Base-by-base conservation (phyloP, 441 rosid genomes). In the Biscutella auriculata region DNA sequence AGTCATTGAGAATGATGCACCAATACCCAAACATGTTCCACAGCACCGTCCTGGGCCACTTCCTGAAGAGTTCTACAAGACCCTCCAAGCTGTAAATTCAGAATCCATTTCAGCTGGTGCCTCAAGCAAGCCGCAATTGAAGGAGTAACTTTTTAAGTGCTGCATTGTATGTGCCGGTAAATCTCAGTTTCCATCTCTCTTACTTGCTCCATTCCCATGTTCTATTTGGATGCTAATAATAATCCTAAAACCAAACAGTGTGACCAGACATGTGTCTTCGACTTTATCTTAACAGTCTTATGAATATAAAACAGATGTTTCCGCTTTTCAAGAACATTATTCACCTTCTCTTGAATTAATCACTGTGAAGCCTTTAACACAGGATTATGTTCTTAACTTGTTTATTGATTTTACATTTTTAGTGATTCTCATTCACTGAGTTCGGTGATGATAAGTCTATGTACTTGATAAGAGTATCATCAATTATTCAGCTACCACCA, bases 21-120 rank as follows among this genome's bases (percentile, higher is more conserved):
- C 89, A 1, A 76, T 85, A 65, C 97, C 96, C 3, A 85, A 85
- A 19, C 23, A 19, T 50, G 85, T 91, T 61, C 96, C 97, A 42
- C 74, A 65, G 59, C 96, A 91, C 63, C 85, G 87, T 58, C 90
- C 95, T 16, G 92, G 92, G 54, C 95, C 97, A 62, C 84, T 88
- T 27, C 96, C 95, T 0, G 84, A 71, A 66, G 88, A 91, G 73
- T 87, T 87, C 66, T 82, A 87, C 78, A 75, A 76, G 71, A 82
- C 95, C n/a, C 43, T 85, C 1, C 76, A 77, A 69, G 80, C 84
- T 60, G 40, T 75, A 59, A 66, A 63, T 6, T 40, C 79, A 25
- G 56, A 52, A 9, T 23, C 62, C 15, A 45, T 66, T 54, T 77
- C 84, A n/a, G 67, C 78, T 60, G 73, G 69, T 25, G 62, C 72